phyloP scores from a whole-genome alignment of 805 yeast species.

The Suhomyces vadensis region DNA sequence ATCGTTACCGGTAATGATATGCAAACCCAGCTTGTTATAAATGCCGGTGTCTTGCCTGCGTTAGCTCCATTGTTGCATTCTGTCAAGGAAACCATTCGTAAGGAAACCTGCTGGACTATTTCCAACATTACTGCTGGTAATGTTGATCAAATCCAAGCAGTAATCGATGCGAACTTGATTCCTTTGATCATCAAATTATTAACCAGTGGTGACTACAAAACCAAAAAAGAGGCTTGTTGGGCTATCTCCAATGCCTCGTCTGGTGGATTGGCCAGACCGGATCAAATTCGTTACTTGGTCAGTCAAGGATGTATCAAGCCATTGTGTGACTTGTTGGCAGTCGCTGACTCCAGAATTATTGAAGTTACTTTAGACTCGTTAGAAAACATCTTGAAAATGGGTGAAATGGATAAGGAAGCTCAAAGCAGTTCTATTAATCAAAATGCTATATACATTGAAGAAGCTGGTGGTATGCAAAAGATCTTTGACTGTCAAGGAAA shows the following conservation, averaged over 20 bases:
- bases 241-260: conserved; percentile 97
- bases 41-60: conserved; percentile 88
- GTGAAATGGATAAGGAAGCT: conserved; percentile 86
- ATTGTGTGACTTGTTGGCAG: conserved; percentile 83
- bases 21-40: conserved; percentile 93
- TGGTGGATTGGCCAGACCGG: conserved; percentile 90
- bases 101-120: conserved; percentile 99
- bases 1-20: conserved; percentile 95
- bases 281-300: conserved; percentile 89
- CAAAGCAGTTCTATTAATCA: conserved; percentile 71
- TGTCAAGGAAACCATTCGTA: conserved; percentile 87
- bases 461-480: conserved; percentile 98
- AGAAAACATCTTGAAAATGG: conserved; percentile 90
- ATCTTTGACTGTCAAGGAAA: conserved; percentile 90
- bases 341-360: conserved; percentile 87
- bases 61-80: conserved; percentile 76
- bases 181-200: conserved; percentile 86
- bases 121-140: conserved; percentile 98
- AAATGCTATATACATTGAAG: conserved; percentile 90
- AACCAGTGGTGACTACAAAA: conserved; percentile 85
- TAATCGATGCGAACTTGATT: conserved; percentile 88
- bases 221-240: conserved; percentile 99
- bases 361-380: conserved; percentile 95
- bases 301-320: conserved; percentile 97
- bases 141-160: conserved; percentile 93